phyloP scores from a whole-genome alignment of 768 basidiomycete genomes.

The Fomitopsis pulvina region DNA sequence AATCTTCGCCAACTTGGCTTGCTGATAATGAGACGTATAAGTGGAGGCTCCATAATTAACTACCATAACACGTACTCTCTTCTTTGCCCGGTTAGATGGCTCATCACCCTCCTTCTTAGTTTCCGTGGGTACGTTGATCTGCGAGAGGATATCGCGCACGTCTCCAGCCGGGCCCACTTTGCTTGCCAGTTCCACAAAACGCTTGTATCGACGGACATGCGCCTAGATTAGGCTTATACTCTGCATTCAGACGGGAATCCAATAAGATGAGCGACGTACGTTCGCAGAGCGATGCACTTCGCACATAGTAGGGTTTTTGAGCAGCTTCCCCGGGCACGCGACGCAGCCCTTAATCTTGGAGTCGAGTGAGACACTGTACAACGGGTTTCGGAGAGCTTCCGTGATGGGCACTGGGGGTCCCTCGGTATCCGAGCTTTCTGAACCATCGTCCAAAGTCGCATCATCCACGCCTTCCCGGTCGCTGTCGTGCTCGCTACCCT shows the following conservation, averaged over 20 bases:
- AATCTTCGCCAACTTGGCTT: conserved; percentile 41
- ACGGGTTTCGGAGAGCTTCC: conserved; percentile 55
- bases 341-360: conserved; percentile 55
- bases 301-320: conserved; percentile 54
- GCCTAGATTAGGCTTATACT: conserved; percentile 49
- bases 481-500: conserved; percentile 18
- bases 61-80: conserved; percentile 40
- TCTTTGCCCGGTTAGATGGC: conserved; percentile 54
- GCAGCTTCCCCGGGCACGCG: conserved; percentile 65
- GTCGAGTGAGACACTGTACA: conserved; percentile 52
- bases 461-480: conserved; percentile 26
- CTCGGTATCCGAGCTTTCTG: conserved; percentile 18
- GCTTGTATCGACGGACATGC: conserved; percentile 54
- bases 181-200: conserved; percentile 37
- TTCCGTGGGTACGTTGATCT: conserved; percentile 6
- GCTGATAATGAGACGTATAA: background rate
- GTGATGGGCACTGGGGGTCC: conserved; percentile 43
- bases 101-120: conserved; percentile 3
- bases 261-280: conserved; percentile 36
- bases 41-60: background rate
- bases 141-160: conserved; percentile 37
- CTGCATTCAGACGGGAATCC: background rate
- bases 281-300: conserved; percentile 53
- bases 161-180: conserved; percentile 36
- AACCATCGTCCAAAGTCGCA: conserved; percentile 15